Conservation (phyloP, 768 basidiomycete genomes). For the Antrodiella citrinella region DNA sequence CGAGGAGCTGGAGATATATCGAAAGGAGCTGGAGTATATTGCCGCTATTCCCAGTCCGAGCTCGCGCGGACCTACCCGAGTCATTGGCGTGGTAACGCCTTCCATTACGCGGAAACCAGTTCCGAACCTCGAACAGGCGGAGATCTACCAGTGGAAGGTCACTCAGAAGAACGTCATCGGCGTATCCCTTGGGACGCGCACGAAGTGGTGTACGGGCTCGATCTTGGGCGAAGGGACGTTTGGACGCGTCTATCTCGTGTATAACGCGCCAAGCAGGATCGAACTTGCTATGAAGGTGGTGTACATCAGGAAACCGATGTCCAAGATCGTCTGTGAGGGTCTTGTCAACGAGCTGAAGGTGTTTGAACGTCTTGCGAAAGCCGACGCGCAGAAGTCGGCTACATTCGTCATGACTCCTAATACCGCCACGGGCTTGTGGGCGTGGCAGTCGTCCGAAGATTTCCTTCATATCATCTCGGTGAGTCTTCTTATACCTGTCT, state of each 20-base stretch:
- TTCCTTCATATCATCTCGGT: slow-evolving; percentile 17
- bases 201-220: slow-evolving; percentile 6
- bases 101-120: neutral
- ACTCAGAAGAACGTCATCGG: neutral
- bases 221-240: slow-evolving; percentile 14
- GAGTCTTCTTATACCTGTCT: neutral
- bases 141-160: neutral
- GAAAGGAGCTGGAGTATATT: neutral
- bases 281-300: slow-evolving; percentile 18
- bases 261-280: neutral
- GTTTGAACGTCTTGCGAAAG: slow-evolving; percentile 4
- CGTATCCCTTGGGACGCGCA: neutral
- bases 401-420: slow-evolving; percentile 14
- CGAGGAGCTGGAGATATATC: neutral
- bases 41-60: neutral
- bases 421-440: slow-evolving; percentile 1
- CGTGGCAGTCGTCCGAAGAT: slow-evolving; percentile 9
- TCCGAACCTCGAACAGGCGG: neutral
- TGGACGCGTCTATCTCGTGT: slow-evolving; percentile 14
- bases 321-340: slow-evolving; percentile 7
- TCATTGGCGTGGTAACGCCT: neutral
- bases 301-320: slow-evolving; percentile 3
- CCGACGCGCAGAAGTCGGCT: neutral
- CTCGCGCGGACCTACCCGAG: neutral
- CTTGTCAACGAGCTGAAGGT: slow-evolving; percentile 16